A percentile compares a stretch with the other conserved stretches of the same genome.
These are phyloP conservation scores for Beauveria sp. DNA, from an alignment of 2,329 filamentous ascomycete genomes.

Conservation along the genomic window DNA sequence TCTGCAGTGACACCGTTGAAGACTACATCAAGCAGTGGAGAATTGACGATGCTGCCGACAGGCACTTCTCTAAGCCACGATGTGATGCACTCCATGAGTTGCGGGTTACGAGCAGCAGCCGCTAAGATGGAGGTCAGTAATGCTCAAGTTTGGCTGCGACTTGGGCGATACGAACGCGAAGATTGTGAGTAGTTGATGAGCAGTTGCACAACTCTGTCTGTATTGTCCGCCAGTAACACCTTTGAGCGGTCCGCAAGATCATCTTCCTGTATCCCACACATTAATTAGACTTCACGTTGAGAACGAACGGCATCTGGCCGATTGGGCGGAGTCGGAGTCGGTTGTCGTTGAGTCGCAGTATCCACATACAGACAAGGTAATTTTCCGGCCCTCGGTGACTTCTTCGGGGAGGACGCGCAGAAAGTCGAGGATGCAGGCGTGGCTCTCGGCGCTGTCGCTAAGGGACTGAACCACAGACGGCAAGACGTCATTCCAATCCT, in stretches of 20 bases:
- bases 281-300: conserved; percentile 29
- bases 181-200: conserved; percentile 88
- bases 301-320: conserved; percentile 5
- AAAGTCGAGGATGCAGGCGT: conserved; percentile 90
- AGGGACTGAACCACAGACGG: conserved; percentile 72
- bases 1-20: conserved; percentile 71
- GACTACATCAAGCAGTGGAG: conserved; percentile 73
- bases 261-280: conserved; percentile 69
- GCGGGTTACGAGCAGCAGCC: conserved; percentile 74
- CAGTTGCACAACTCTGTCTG: conserved; percentile 76
- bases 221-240: conserved; percentile 87
- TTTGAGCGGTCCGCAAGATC: conserved; percentile 78
- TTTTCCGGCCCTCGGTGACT: conserved; percentile 98
- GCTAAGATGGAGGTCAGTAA: conserved; percentile 37
- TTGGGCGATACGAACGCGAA: conserved; percentile 55
- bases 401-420: conserved; percentile 95
- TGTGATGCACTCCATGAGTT: conserved; percentile 88
- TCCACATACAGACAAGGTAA: conserved; percentile 96
- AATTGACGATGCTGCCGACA: conserved; percentile 72
- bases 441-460: conserved; percentile 66
- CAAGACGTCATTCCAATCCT: conserved; percentile 88
- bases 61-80: conserved; percentile 96
- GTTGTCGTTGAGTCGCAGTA: conserved; percentile 31
- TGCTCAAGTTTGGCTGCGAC: background rate
- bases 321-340: conserved; percentile 9